Percentiles rank a stretch among this genome's conserved stretches.
These are phyloP conservation scores for Cladosporium sp. DNA, from an alignment of 2,329 filamentous ascomycete genomes.

Conservation along the genomic window DNA sequence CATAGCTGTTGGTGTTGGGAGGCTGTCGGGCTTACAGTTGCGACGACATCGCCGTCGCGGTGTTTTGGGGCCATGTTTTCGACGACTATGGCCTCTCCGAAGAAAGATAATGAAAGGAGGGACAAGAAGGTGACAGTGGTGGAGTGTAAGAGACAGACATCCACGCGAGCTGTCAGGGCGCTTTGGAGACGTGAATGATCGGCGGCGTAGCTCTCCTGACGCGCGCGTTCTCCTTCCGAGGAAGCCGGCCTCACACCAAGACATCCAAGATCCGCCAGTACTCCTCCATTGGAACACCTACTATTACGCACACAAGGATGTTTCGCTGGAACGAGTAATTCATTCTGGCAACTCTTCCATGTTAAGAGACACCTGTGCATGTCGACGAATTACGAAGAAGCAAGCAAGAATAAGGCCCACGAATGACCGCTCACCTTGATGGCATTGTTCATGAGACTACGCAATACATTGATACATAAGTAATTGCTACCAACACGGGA, in stretches of 20 bases:
- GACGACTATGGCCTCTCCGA: neutral
- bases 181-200: slow-evolving; percentile 5
- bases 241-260: slow-evolving; percentile 3
- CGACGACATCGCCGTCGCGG: slow-evolving; percentile 64
- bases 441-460: neutral
- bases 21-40: slow-evolving; percentile 52
- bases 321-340: neutral
- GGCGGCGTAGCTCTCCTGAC: neutral
- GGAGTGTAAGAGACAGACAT: neutral
- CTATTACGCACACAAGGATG: neutral
- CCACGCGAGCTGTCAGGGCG: slow-evolving; percentile 2
- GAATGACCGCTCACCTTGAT: neutral
- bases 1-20: neutral
- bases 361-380: neutral
- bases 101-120: slow-evolving; percentile 11
- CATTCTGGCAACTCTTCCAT: neutral
- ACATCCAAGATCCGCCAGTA: neutral
- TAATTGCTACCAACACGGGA: neutral
- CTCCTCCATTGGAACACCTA: neutral
- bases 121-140: slow-evolving; percentile 5
- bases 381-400: neutral
- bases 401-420: neutral
- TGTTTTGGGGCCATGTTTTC: slow-evolving; percentile 60
- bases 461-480: neutral
- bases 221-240: neutral